A percentile compares a stretch with the other conserved stretches of the same genome.
These are phyloP conservation scores for Nicotiana noctiflora DNA, from an alignment of 257 asterid species.

Conservation along the genomic window DNA sequence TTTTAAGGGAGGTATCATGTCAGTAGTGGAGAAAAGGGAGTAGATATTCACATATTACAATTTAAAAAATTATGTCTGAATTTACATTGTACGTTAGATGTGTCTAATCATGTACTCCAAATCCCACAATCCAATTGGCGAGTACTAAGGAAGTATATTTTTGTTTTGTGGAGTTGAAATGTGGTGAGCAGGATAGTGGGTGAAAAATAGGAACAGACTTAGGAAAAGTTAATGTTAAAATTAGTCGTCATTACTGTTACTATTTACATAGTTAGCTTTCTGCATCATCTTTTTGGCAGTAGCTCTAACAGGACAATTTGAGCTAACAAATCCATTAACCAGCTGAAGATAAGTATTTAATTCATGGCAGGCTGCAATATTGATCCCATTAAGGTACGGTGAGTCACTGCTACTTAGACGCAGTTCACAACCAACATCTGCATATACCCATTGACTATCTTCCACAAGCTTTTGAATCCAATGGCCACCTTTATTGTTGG, in stretches of 20 bases:
- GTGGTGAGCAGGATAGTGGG: neutral
- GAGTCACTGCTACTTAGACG: conserved; percentile 81
- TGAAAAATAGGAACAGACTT: neutral
- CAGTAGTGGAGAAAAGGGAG: no score
- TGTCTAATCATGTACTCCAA: neutral
- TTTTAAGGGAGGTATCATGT: no score
- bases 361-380: conserved; percentile 73
- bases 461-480: conserved; percentile 59
- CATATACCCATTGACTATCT: conserved; percentile 75
- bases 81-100: no score
- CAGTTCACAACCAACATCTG: conserved; percentile 91
- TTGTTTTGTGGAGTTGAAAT: neutral
- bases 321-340: conserved; percentile 63
- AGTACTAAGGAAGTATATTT: neutral
- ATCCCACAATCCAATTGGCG: neutral
- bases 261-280: neutral
- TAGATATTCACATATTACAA: no score
- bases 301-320: conserved; percentile 72
- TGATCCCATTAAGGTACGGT: conserved; percentile 32
- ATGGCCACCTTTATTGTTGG: conserved; percentile 13
- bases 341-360: conserved; percentile 75
- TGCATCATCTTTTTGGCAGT: conserved; percentile 50
- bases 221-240: neutral
- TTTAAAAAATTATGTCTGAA: no score
- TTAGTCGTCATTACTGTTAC: neutral